Evolutionary conservation across 2,329 filamentous ascomycete genomes (phyloP).

Genomic region (Cytospora leucostoma): DNA sequence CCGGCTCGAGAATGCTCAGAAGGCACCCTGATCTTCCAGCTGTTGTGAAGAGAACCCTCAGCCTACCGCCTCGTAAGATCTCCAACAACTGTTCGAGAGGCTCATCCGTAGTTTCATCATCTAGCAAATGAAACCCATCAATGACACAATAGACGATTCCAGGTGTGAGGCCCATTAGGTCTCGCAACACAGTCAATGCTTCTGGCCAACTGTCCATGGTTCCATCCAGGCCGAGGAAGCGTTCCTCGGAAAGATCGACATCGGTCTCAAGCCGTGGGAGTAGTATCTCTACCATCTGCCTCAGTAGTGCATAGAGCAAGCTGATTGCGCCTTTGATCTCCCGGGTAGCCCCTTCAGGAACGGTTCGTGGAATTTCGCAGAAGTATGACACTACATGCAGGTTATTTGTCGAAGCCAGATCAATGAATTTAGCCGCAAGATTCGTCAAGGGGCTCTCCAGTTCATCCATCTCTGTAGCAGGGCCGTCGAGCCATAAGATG

Average conservation of each 20-base stretch:
- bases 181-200: conserved; percentile 1
- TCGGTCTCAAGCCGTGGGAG: conserved; percentile 3
- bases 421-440: conserved; percentile 21
- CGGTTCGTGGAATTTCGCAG: conserved; percentile 22
- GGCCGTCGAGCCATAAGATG: conserved; percentile 27
- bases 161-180: neutral
- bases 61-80: neutral
- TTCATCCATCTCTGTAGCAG: neutral
- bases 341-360: neutral
- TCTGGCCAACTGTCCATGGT: neutral
- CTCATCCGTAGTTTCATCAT: neutral
- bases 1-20: neutral
- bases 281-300: conserved; percentile 15
- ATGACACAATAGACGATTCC: conserved; percentile 8
- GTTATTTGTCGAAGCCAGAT: conserved; percentile 1
- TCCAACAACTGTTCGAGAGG: neutral
- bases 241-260: neutral
- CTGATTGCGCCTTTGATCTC: neutral
- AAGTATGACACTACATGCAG: conserved; percentile 29
- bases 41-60: conserved; percentile 11
- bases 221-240: neutral
- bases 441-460: conserved; percentile 24
- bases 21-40: conserved; percentile 24
- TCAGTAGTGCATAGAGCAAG: conserved; percentile 7
- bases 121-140: conserved; percentile 13